Conservation (phyloP, 352 stramenopile species). For the Phytopythium aichiense region DNA sequence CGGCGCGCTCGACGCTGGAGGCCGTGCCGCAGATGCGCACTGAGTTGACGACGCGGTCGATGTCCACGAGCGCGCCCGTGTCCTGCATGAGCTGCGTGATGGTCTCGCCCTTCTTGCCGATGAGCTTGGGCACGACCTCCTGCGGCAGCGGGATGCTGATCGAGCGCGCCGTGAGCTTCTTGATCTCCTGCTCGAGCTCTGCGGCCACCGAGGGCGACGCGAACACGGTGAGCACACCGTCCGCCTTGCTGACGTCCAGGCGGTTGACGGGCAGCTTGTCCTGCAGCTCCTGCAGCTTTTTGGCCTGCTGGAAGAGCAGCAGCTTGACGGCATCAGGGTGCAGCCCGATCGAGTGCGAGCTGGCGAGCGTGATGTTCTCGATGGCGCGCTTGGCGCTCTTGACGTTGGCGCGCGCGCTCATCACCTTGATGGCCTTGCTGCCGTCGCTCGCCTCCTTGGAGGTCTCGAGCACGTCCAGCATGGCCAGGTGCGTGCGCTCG, state of each 20-base stretch:
- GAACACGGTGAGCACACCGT: slow-evolving; percentile 57
- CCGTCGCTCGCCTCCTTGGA: slow-evolving; percentile 19
- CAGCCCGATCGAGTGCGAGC: slow-evolving; percentile 59
- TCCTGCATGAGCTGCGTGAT: slow-evolving; percentile 85
- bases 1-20: slow-evolving; percentile 48
- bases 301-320: slow-evolving; percentile 72
- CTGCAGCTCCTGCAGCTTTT: slow-evolving; percentile 58
- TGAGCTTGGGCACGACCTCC: slow-evolving; percentile 78
- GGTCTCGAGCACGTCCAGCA: slow-evolving; percentile 50
- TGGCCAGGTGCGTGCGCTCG: slow-evolving; percentile 47
- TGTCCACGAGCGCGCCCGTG: slow-evolving; percentile 65
- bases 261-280: slow-evolving; percentile 54
- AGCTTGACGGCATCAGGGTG: slow-evolving; percentile 76
- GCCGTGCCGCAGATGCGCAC: slow-evolving; percentile 58
- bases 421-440: slow-evolving; percentile 48
- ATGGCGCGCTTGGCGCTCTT: slow-evolving; percentile 37
- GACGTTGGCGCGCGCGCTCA: slow-evolving; percentile 41
- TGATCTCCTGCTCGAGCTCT: slow-evolving; percentile 48
- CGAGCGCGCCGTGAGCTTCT: slow-evolving; percentile 48
- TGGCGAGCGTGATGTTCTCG: slow-evolving; percentile 69
- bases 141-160: slow-evolving; percentile 57
- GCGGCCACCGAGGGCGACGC: slow-evolving; percentile 49
- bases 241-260: slow-evolving; percentile 62
- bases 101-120: slow-evolving; percentile 81
- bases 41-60: slow-evolving; percentile 74